Base-by-base conservation (phyloP, 306 rosid species). In the Coriaria nepalensis region DNA sequence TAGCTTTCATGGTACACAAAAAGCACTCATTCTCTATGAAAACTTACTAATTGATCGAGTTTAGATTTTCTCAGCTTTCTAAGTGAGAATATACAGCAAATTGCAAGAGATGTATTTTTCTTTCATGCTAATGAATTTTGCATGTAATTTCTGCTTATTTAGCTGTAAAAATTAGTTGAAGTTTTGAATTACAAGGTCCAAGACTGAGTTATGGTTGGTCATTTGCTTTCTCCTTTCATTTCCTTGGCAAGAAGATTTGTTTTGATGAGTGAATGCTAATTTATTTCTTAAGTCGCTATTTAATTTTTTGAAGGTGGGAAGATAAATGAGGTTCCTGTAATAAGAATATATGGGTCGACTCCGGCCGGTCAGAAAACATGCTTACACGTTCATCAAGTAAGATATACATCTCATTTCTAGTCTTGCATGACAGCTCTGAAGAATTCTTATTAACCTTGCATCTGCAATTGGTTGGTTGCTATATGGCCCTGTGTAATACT, bases 311-410 rank as follows among this genome's bases (percentile, higher is more conserved):
- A 55, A 76, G 97, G 95, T 59, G 93, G 87, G 59, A 81, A 77
- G 47, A 93, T 79, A 59, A 79, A 77, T 14, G 95, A 84, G 63
- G 82, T 81, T 37, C 95, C 97, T 7, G 82, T 90, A 8, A 69
- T 90, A 8, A 70, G 95, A 67, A 72, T 90, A 6, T 90, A 76
- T 49, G 95, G 97, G 60, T 77, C 97, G 33, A 84, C 97, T 36
- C 92, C 95, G 4, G 78, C 84, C 42, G 95, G 95, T 56, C 97
- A 90, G 87, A 90, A 81, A 52, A 79, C 97, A 64, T 88, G 97
- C 62, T 62, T 84, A 77, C 97, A 90, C 60, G 14, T 90, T 14
- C 97, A 90, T 50, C 58, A 74, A 70, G 97, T 90, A 74, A 83
- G 80, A 42, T n/a, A n/a, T n/a, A n/a, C n/a, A n/a, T n/a, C n/a